These are phyloP conservation scores for Solanum bulbocastanum DNA, from an alignment of 257 asterid genomes.

Conservation along the genomic window DNA sequence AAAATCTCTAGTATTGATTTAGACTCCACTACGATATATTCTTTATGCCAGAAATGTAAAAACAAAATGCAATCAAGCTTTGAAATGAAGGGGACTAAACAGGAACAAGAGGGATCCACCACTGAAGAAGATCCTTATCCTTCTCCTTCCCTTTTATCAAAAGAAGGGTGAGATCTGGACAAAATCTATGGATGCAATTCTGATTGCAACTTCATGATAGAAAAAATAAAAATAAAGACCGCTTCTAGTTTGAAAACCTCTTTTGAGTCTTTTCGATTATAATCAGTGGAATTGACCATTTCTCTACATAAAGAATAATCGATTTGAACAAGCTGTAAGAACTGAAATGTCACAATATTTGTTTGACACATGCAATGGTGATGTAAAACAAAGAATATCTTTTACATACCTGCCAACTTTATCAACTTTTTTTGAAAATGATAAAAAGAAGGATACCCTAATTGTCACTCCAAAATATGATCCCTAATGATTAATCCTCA, in stretches of 20 bases:
- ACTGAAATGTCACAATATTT: not conserved
- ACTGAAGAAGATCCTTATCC: too few relatives aligned
- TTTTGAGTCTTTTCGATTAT: not conserved
- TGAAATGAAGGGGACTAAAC: too few relatives aligned
- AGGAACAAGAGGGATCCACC: too few relatives aligned
- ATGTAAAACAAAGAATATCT: not conserved
- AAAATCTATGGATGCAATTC: not conserved
- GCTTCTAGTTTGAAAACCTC: not conserved
- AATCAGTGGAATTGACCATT: not conserved
- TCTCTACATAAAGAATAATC: not conserved
- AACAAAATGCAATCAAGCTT: not conserved
- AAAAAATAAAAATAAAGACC: not conserved
- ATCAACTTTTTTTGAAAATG: not conserved
- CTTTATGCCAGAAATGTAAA: not conserved
- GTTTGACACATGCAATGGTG: too few relatives aligned
- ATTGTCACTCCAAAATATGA: not conserved
- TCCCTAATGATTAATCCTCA: not conserved
- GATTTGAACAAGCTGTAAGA: not conserved
- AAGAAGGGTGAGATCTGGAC: not conserved
- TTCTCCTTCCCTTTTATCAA: not conserved
- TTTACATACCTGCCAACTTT: not conserved
- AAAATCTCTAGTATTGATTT: not conserved
- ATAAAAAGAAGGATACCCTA: not conserved
- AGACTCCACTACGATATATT: not conserved
- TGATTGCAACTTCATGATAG: not conserved